phyloP scores from a whole-genome alignment of 257 asterid species.

The Buddleja alternifolia region DNA sequence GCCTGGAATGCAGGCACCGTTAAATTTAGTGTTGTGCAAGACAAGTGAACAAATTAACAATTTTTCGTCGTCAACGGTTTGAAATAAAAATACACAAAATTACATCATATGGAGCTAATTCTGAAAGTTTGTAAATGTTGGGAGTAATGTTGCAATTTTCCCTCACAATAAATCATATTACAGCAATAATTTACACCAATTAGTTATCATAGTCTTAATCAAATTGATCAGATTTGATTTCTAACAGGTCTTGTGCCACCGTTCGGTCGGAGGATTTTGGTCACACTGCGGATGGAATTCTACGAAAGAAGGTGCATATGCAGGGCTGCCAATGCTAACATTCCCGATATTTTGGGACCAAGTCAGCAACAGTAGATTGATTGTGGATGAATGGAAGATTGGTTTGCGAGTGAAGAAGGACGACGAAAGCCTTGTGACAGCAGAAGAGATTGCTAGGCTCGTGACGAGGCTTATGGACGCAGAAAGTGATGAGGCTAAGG shows the following conservation, averaged over 20 bases:
- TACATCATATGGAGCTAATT: no score
- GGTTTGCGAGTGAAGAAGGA: slow-evolving; percentile 55
- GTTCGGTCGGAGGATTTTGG: slow-evolving; percentile 63
- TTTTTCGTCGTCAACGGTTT: no score
- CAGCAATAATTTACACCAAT: no score
- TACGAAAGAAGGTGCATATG: slow-evolving; percentile 48
- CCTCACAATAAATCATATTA: no score
- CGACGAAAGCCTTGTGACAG: slow-evolving; percentile 35
- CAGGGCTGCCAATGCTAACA: slow-evolving; percentile 53
- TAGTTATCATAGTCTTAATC: no score
- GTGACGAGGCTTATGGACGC: slow-evolving; percentile 47
- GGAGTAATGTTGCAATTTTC: no score
- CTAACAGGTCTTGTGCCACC: slow-evolving; percentile 37
- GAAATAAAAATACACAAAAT: no score
- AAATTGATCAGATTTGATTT: no score
- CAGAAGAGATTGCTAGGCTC: slow-evolving; percentile 41
- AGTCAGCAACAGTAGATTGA: slow-evolving; percentile 44
- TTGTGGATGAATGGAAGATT: slow-evolving; percentile 61
- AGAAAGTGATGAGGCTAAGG: slow-evolving; percentile 42
- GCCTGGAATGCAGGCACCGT: no score
- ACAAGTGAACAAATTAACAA: no score
- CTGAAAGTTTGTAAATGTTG: no score
- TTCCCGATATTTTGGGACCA: slow-evolving; percentile 64
- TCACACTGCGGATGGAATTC: slow-evolving; percentile 77
- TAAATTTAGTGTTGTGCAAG: no score